Base-by-base conservation (phyloP, 108 stramenopile genomes). In the Skeletonema grethae region DNA sequence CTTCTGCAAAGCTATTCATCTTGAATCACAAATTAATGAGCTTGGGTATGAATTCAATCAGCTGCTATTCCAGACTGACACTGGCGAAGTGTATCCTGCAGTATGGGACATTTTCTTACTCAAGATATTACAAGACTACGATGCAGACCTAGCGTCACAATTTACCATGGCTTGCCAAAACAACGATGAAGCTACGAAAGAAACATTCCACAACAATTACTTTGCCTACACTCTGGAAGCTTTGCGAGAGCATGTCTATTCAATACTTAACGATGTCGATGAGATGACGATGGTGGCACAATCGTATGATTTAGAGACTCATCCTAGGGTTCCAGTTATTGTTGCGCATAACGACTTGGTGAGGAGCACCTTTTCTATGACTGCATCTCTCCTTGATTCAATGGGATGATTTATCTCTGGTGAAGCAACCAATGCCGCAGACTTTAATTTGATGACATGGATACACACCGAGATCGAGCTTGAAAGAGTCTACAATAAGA, bases 1-100 rank as follows among this genome's bases (percentile, higher is more conserved):
- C 11, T 83, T 79, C 31, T 83, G 82, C 43, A 83, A 83, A 63
- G 79, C 79, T 10, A 83, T 83, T 78, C 74, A 83, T 63, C 67
- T 82, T 36, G 63, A 36, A 72, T 65, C 8, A 58, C 63, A 20
- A 78, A 83, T 18, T 74, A 79, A 50, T 62, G 9, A 38, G 57
- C 30, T 50, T 83, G 67, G 82, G 82, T 12, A 69, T 70, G 63
- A 78, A 79, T 65, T 57, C 24, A 58, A 56, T 10, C n/a, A 58
- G 15, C 28, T 65, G 5, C 64, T 65, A 43, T 65, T 65, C 16
- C 12, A 25, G 4, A 65, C 53, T 22, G 29, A 65, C 15, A 67
- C 72, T n/a, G 77, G 77, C 3, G 77, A 78, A 31, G 72, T 78
- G 11, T 53, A 66, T 12, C 72, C 71, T 2, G 41, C 72, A 57